Percentiles rank a stretch among this genome's conserved stretches.
These are phyloP conservation scores for Ganoderma resinaceum DNA, from an alignment of 1,284 basidiomycete species.

Conservation along the genomic window DNA sequence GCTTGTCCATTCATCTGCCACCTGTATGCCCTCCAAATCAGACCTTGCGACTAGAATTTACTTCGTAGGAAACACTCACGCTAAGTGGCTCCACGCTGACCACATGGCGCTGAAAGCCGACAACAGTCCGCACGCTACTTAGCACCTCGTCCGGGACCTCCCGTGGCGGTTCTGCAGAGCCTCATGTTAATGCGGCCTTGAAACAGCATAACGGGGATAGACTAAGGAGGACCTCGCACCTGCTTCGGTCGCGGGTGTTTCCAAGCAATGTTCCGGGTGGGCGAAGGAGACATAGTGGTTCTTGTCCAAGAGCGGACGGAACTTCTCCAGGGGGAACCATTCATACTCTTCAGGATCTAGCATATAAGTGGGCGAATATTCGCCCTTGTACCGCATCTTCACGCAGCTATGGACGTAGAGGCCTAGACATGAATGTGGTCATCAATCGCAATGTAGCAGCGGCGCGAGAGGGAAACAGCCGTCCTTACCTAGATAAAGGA, in stretches of 20 bases:
- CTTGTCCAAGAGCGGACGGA: constrained; percentile 66
- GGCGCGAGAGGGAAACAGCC: not conserved
- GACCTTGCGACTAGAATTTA: not conserved
- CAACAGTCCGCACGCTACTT: constrained; percentile 4
- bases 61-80: not conserved
- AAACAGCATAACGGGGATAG: not conserved
- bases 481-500: constrained; percentile 84
- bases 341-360: constrained; percentile 88
- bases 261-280: constrained; percentile 61
- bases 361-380: constrained; percentile 89
- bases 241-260: constrained; percentile 25
- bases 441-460: not conserved
- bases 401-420: constrained; percentile 92
- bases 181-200: not conserved
- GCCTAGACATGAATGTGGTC: constrained; percentile 53
- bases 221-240: constrained; percentile 10
- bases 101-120: not conserved
- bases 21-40: not conserved
- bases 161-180: constrained; percentile 16
- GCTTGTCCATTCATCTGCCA: constrained; percentile 2
- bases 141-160: constrained; percentile 22
- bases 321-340: constrained; percentile 75
- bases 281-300: constrained; percentile 76
- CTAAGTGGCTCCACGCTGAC: not conserved
- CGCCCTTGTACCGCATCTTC: constrained; percentile 98